phyloP scores from a whole-genome alignment of 2,329 filamentous ascomycete species.

The Pleomassaria siparia region DNA sequence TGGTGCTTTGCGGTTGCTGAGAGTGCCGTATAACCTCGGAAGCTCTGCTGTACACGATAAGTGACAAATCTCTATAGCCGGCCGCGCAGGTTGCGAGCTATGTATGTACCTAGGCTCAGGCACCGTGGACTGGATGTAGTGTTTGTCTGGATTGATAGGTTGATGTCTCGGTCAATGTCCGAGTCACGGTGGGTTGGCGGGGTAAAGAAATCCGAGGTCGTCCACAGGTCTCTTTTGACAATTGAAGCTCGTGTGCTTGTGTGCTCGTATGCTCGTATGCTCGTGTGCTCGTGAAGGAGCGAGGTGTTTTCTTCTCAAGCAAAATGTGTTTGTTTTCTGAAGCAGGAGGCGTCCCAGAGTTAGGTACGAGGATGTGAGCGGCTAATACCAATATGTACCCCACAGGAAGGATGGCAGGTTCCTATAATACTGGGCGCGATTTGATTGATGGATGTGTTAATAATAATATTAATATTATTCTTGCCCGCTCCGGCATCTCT shows the following conservation, averaged over 20 bases:
- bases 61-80: constrained; percentile 3
- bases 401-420: constrained; percentile 13
- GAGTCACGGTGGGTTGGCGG: too few relatives aligned
- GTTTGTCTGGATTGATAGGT: background rate
- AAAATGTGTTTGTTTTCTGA: background rate
- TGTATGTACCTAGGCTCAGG: background rate
- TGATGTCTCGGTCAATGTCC: constrained; percentile 7
- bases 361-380: too few relatives aligned
- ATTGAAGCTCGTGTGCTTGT: background rate
- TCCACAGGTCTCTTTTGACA: constrained; percentile 1
- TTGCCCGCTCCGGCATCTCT: constrained; percentile 3
- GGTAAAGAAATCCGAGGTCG: constrained; percentile 35
- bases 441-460: constrained; percentile 22
- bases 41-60: constrained; percentile 6
- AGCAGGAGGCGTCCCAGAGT: constrained; percentile 6
- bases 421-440: background rate
- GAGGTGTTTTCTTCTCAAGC: background rate
- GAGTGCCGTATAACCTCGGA: constrained; percentile 11
- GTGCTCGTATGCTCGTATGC: too few relatives aligned
- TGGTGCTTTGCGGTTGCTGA: background rate
- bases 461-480: too few relatives aligned
- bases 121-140: background rate
- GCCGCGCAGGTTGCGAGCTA: constrained; percentile 12
- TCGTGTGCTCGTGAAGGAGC: too few relatives aligned
- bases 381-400: constrained; percentile 26